These are phyloP conservation scores for Ephemerocybe angulata DNA, from an alignment of 768 basidiomycete species.

Conservation along the genomic window DNA sequence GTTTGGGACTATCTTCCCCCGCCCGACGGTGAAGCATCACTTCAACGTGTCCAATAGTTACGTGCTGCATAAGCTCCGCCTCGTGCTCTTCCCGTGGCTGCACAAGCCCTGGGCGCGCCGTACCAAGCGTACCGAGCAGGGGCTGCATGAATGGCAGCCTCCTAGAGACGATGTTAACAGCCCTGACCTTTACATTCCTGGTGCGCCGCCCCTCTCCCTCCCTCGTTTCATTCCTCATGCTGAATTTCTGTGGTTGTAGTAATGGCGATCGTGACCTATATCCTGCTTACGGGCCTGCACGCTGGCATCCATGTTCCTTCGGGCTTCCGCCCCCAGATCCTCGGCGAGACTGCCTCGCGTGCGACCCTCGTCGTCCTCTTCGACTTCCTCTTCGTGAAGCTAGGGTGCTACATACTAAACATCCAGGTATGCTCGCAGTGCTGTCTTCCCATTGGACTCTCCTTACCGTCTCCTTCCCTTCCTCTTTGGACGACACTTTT, in stretches of 20 bases:
- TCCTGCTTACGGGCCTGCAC: constrained; percentile 81
- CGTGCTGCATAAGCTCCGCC: constrained; percentile 85
- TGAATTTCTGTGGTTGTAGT: constrained; percentile 37
- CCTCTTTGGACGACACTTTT: too few relatives aligned
- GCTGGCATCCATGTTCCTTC: constrained; percentile 70
- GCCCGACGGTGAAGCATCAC: constrained; percentile 79
- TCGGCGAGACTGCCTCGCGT: constrained; percentile 82
- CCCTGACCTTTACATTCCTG: constrained; percentile 95
- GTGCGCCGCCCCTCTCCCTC: constrained; percentile 42
- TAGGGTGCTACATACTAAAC: constrained; percentile 91
- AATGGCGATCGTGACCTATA: constrained; percentile 96
- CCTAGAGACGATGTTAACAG: constrained; percentile 94
- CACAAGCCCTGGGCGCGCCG: constrained; percentile 85
- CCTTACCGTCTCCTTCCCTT: too few relatives aligned
- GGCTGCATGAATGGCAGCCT: constrained; percentile 78
- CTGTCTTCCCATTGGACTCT: too few relatives aligned
- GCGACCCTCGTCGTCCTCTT: constrained; percentile 81
- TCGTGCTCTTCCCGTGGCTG: constrained; percentile 73
- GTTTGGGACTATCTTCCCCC: too few relatives aligned
- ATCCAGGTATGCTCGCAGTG: constrained; percentile 45
- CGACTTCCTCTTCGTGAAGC: constrained; percentile 85
- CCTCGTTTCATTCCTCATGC: neutral
- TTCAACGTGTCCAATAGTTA: constrained; percentile 98
- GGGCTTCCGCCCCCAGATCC: constrained; percentile 75
- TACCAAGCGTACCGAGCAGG: too few relatives aligned